Evolutionary conservation across 768 basidiomycete genomes (phyloP), one percentile per base, ranked within the genome.

Genomic region (Leccinum variicolor): DNA sequence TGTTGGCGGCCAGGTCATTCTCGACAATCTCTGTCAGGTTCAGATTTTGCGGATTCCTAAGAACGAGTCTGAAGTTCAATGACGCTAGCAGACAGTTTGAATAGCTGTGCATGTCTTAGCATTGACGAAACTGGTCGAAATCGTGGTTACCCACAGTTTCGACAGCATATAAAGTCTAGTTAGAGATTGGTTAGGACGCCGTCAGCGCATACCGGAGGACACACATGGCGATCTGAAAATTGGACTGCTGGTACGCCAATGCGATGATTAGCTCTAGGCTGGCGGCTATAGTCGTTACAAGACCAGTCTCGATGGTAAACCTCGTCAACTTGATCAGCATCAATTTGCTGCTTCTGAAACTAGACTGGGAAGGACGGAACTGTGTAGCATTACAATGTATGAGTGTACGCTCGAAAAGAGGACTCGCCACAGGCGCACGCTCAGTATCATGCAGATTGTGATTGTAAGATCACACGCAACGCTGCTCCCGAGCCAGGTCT

Each of bases 231-330:
- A 58, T 3, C 28, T 68, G 63, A 48, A 61, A 61, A 14, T 51
- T 7, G 26, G 7, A 60, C 28, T 46, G 43, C 21, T 6, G 43
- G 6, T 0, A 5, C 4, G 1, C 29, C 4, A 7, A 50, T 8
- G 53, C 61, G 10, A 70, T 52, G 13, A 61, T 34, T 7, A 68
- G 56, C 46, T 70, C 67, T 0, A 63, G 7, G 19, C 58, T 51
- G 0, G 61, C 60, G 0, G 68, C 59, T 3, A 51, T 45, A 3
- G 66, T 58, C 9, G 69, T 70, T 10, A 68, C 49, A 14, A 63
- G 53, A 3, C 69, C 69, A 0, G 66, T 70, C 46, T 70, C 67
- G 9, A 68, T 45, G 17, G 66, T 63, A 9, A 69, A 45, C 51
- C 50, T 67, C 6, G 60, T 69, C 5, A 68, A 34, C 28, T 55